Evolutionary conservation across 345 rosid genomes (phyloP).

Genomic region (Gossypioides kirkii): DNA sequence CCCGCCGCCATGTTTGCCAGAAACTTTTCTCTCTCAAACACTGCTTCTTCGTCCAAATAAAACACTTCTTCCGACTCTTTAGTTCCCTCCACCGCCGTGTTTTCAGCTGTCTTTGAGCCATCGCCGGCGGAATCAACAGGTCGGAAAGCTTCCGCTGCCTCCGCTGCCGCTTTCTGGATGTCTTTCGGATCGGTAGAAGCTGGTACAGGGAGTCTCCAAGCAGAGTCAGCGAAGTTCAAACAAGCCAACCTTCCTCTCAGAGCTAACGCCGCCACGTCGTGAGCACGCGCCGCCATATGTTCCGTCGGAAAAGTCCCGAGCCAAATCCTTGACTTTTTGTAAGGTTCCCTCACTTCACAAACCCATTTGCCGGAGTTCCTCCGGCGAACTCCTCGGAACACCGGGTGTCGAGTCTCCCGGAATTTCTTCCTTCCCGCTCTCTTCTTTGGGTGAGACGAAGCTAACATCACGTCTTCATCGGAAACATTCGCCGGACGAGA

Average conservation of each 20-base stretch:
- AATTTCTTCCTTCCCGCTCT: slow-evolving; percentile 84
- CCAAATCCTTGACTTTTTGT: slow-evolving; percentile 86
- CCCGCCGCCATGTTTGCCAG: slow-evolving; percentile 76
- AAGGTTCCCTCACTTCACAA: slow-evolving; percentile 79
- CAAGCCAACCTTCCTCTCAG: slow-evolving; percentile 72
- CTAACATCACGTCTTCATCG: slow-evolving; percentile 48
- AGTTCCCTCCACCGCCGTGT: not conserved
- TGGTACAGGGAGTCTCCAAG: slow-evolving; percentile 65
- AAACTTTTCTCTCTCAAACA: slow-evolving; percentile 57
- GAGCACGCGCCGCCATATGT: slow-evolving; percentile 96
- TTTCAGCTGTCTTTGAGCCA: not conserved
- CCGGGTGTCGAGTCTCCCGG: slow-evolving; percentile 82
- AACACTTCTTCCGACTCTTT: slow-evolving; percentile 21
- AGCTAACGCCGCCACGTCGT: slow-evolving; percentile 79
- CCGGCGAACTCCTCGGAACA: slow-evolving; percentile 69
- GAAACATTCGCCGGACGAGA: slow-evolving; percentile 29
- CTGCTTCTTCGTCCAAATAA: slow-evolving; percentile 57
- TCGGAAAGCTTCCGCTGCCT: slow-evolving; percentile 49
- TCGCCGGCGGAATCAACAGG: slow-evolving; percentile 12
- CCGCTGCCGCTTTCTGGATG: slow-evolving; percentile 74
- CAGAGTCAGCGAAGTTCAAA: slow-evolving; percentile 84
- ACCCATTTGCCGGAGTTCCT: slow-evolving; percentile 90
- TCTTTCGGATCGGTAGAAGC: slow-evolving; percentile 54
- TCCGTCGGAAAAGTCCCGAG: slow-evolving; percentile 66
- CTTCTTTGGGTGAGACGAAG: slow-evolving; percentile 70